Percentiles rank a stretch among this genome's conserved stretches.
Conservation (phyloP, 805 yeast species). For the Myxozyma neotropica region DNA sequence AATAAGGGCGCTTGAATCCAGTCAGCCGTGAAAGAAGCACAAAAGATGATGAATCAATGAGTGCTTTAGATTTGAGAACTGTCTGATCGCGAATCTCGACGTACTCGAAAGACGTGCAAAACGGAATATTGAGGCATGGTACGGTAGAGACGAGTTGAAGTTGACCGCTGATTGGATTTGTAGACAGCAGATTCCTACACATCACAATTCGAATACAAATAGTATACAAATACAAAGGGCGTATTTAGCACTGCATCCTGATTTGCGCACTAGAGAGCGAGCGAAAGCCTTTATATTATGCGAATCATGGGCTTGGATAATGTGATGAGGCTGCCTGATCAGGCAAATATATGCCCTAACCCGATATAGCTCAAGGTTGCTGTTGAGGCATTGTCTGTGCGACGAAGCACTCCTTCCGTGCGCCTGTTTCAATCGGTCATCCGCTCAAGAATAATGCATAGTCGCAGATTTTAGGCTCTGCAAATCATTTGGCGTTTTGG, state of each 20-base stretch:
- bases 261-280: too few relatives aligned
- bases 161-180: conserved; percentile 4
- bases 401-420: conserved; percentile 1
- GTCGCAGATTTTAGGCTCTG: not conserved
- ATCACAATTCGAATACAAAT: not conserved
- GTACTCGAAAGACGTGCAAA: conserved; percentile 14
- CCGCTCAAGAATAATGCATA: not conserved
- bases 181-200: conserved; percentile 17
- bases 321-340: not conserved
- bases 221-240: not conserved
- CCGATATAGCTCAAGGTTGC: not conserved
- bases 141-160: conserved; percentile 9
- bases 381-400: conserved; percentile 5
- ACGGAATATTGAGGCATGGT: conserved; percentile 17
- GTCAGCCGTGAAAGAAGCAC: not conserved
- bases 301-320: too few relatives aligned
- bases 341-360: not conserved
- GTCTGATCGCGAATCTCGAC: not conserved
- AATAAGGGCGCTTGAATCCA: not conserved
- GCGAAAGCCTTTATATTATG: too few relatives aligned
- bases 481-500: not conserved
- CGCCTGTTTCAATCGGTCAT: not conserved
- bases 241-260: too few relatives aligned
- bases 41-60: not conserved
- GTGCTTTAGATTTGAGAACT: not conserved